Percentiles rank a stretch among this genome's conserved stretches.
Evolutionary conservation across 257 asterid species (phyloP).

Genomic region (Anisodus acutangulus): DNA sequence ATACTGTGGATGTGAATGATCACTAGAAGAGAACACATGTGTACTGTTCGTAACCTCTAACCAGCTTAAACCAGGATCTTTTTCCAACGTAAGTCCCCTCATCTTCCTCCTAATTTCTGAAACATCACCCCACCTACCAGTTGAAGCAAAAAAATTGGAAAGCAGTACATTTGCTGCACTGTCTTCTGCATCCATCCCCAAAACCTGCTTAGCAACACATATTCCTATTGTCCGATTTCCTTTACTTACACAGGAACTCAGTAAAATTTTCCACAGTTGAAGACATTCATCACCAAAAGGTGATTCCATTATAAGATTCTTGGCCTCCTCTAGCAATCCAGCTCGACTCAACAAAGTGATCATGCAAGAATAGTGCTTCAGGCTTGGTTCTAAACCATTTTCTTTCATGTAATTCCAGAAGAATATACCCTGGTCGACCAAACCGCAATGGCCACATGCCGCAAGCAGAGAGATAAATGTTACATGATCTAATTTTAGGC

Average conservation of each 20-base stretch:
- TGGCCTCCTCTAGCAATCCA: conserved; percentile 74
- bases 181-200: conserved; percentile 54
- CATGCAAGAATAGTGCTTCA: conserved; percentile 81
- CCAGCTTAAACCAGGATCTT: conserved; percentile 85
- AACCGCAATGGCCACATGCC: conserved; percentile 82
- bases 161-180: conserved; percentile 56
- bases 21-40: conserved; percentile 62
- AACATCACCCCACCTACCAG: conserved; percentile 68
- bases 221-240: conserved; percentile 55
- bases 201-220: conserved; percentile 60
- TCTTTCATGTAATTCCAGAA: conserved; percentile 79
- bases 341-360: conserved; percentile 71
- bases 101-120: conserved; percentile 59
- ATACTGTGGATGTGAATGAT: conserved; percentile 46
- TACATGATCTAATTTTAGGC: conserved; percentile 63
- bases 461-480: conserved; percentile 72
- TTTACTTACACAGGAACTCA: conserved; percentile 59
- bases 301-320: conserved; percentile 57
- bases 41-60: conserved; percentile 50
- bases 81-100: conserved; percentile 47
- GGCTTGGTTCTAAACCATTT: conserved; percentile 53
- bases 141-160: conserved; percentile 63
- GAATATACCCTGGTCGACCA: conserved; percentile 51
- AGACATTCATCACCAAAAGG: conserved; percentile 52
- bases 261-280: conserved; percentile 69